Evolutionary conservation across 331 rosid species (phyloP).

Genomic region (Acacia concinna): DNA sequence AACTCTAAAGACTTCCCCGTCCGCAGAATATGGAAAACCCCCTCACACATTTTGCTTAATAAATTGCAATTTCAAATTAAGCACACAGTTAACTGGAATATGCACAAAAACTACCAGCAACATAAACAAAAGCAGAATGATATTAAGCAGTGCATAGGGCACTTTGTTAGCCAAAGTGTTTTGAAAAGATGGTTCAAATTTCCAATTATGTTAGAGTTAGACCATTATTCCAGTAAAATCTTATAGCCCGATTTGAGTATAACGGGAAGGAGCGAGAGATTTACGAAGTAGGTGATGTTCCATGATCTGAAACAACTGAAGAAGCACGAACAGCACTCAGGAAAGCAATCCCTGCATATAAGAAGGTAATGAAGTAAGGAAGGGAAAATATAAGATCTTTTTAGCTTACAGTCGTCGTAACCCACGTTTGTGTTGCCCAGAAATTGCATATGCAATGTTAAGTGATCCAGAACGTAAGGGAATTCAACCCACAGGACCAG

Average conservation of each 20-base stretch:
- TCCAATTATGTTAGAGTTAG: not conserved
- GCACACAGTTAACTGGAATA: slow-evolving; percentile 6
- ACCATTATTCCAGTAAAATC: not conserved
- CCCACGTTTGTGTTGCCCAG: not conserved
- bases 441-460: not conserved
- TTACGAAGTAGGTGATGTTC: slow-evolving; percentile 58
- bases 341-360: slow-evolving; percentile 64
- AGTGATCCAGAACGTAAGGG: not conserved
- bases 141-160: not conserved
- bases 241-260: not conserved
- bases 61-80: slow-evolving; percentile 34
- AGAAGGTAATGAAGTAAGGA: not conserved
- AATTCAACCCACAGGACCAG: not conserved
- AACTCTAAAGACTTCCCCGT: slow-evolving; percentile 41
- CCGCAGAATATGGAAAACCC: slow-evolving; percentile 43
- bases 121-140: not conserved
- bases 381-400: not conserved
- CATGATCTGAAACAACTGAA: slow-evolving; percentile 51
- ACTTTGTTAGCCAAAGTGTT: not conserved
- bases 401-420: not conserved
- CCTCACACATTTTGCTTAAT: slow-evolving; percentile 39
- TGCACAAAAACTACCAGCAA: not conserved
- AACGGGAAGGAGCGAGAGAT: not conserved
- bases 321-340: slow-evolving; percentile 77
- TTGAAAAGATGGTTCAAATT: not conserved